Percentiles rank a stretch among this genome's conserved stretches.
phyloP scores from a whole-genome alignment of 495 filamentous ascomycete species.

The Glarea lozoyensis region DNA sequence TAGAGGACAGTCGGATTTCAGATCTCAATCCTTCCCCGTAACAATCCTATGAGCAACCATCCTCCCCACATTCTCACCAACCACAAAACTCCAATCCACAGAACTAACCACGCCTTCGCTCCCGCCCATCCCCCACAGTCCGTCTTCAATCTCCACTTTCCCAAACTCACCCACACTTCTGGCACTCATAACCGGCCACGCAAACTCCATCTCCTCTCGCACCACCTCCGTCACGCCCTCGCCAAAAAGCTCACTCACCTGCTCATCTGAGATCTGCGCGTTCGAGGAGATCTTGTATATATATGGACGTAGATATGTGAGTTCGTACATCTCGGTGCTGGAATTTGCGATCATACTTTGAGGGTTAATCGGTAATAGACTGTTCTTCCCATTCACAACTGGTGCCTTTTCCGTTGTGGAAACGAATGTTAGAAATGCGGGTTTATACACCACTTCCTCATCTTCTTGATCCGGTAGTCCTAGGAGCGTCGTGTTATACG shows the following conservation, averaged over 20 bases:
- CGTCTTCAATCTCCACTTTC: constrained; percentile 6
- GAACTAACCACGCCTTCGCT: constrained; percentile 4
- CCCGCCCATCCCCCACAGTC: constrained; percentile 6
- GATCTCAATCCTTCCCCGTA: not conserved
- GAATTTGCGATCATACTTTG: not conserved
- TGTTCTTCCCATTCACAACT: not conserved
- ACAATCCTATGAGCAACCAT: not conserved
- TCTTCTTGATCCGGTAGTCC: not conserved
- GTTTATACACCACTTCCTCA: constrained; percentile 3
- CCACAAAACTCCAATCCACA: constrained; percentile 11
- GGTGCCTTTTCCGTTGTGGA: not conserved
- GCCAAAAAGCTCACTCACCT: not conserved
- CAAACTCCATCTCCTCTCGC: constrained; percentile 6
- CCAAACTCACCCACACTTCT: not conserved
- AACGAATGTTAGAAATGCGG: constrained; percentile 5
- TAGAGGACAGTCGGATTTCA: not conserved
- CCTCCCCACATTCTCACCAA: constrained; percentile 10
- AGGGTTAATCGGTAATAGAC: constrained; percentile 7
- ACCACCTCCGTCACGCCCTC: not conserved
- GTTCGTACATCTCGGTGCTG: constrained; percentile 3
- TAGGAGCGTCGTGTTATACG: constrained; percentile 3
- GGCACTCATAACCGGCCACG: constrained; percentile 10
- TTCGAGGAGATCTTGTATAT: constrained; percentile 9
- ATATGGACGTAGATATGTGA: constrained; percentile 7
- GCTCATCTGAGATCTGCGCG: not conserved